Percentiles rank a stretch among this genome's conserved stretches.
Conservation (phyloP, 169 alveolate genomes). For the Plasmodium chabaudi region DNA sequence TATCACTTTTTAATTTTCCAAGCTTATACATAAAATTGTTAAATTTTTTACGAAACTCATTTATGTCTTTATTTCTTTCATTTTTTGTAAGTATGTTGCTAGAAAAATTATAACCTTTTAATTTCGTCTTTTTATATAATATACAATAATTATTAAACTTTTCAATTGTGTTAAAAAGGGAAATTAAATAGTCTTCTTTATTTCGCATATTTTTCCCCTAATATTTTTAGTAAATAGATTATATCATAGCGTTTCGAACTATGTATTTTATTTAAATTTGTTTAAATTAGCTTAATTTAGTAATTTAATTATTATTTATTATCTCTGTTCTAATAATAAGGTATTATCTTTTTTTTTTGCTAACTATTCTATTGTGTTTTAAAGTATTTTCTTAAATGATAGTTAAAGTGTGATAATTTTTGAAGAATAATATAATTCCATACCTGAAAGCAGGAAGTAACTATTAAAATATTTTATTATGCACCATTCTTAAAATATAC, state of each 20-base stretch:
- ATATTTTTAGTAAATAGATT: slow-evolving; percentile 3
- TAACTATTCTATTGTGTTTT: too few species aligned
- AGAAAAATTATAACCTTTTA: slow-evolving; percentile 21
- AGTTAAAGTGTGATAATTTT: slow-evolving; percentile 1
- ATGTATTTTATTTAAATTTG: not conserved
- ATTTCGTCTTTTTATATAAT: slow-evolving; percentile 35
- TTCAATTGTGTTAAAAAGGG: slow-evolving; percentile 49
- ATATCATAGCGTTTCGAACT: not conserved
- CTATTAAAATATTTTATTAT: slow-evolving; percentile 1
- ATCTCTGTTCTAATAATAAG: too few species aligned
- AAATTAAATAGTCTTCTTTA: slow-evolving; percentile 26
- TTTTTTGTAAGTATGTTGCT: slow-evolving; percentile 27
- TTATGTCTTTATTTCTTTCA: slow-evolving; percentile 25
- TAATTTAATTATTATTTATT: too few species aligned
- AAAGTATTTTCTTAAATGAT: not conserved
- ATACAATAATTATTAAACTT: slow-evolving; percentile 40
- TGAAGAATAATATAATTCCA: slow-evolving; percentile 18
- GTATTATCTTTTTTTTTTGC: too few species aligned
- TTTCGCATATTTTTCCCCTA: slow-evolving; percentile 42
- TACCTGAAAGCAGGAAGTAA: not conserved
- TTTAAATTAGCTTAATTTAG: not conserved
- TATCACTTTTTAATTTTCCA: slow-evolving; percentile 2
- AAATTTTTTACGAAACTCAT: slow-evolving; percentile 23
- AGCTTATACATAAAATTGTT: slow-evolving; percentile 29
- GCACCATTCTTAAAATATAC: not conserved